A percentile compares a stretch with the other conserved stretches of the same genome.
phyloP scores from a whole-genome alignment of 2,329 filamentous ascomycete species.

The Cladosporium austrohemisphaericum region DNA sequence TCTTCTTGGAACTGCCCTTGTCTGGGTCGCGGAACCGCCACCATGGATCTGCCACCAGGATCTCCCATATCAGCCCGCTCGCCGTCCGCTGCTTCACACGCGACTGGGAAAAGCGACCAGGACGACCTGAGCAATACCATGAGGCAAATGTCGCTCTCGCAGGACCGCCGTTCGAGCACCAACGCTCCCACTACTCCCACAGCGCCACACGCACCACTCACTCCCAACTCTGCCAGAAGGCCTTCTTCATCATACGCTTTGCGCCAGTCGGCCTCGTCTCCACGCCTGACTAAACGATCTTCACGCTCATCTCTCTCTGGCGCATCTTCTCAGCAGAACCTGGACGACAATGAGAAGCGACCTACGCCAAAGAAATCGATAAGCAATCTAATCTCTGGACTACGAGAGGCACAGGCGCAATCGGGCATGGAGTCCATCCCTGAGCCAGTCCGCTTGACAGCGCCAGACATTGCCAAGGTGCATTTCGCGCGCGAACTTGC shows the following conservation, averaged over 20 bases:
- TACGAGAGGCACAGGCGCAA: slow-evolving; percentile 31
- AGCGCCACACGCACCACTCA: slow-evolving; percentile 17
- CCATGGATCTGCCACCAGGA: slow-evolving; percentile 7
- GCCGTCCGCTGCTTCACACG: slow-evolving; percentile 7
- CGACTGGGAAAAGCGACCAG: slow-evolving; percentile 1
- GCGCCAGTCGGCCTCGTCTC: slow-evolving; percentile 18
- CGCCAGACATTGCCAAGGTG: slow-evolving; percentile 36
- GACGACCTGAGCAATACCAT: slow-evolving; percentile 15
- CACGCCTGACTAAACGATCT: slow-evolving; percentile 21
- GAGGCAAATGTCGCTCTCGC: slow-evolving; percentile 13
- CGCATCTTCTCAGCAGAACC: slow-evolving; percentile 9
- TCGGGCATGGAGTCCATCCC: slow-evolving; percentile 31
- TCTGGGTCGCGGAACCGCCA: slow-evolving; percentile 1
- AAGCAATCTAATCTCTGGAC: slow-evolving; percentile 30
- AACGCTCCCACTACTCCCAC: slow-evolving; percentile 9
- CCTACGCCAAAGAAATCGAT: slow-evolving; percentile 34
- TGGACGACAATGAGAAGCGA: slow-evolving; percentile 23
- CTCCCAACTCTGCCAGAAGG: slow-evolving; percentile 6
- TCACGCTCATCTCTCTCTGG: slow-evolving; percentile 28
- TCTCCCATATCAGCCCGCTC: slow-evolving; percentile 8
- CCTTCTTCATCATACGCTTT: slow-evolving; percentile 10
- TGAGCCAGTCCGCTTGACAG: slow-evolving; percentile 31
- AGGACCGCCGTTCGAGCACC: slow-evolving; percentile 11
- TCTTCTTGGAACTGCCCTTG: not conserved
- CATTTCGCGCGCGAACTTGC: slow-evolving; percentile 66